Evolutionary conservation across 352 stramenopile genomes (phyloP).

Genomic region (Phytophthora sojae): DNA sequence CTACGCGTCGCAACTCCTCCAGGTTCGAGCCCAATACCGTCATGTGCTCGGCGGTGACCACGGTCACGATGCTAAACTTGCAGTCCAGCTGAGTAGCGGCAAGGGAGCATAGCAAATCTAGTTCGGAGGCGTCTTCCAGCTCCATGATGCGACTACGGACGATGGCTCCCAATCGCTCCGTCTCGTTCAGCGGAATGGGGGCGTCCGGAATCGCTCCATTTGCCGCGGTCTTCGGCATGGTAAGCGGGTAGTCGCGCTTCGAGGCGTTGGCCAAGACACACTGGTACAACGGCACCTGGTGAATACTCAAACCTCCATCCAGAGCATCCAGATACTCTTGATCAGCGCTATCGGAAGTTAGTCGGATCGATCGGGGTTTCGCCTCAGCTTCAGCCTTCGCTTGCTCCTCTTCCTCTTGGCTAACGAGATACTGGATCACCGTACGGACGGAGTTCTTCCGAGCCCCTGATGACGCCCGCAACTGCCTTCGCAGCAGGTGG

Average conservation of each 20-base stretch:
- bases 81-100: constrained; percentile 57
- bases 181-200: constrained; percentile 52
- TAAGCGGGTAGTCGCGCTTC: constrained; percentile 49
- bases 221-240: constrained; percentile 31
- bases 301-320: constrained; percentile 18
- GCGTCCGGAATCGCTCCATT: constrained; percentile 31
- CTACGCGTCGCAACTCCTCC: constrained; percentile 26
- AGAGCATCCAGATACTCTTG: constrained; percentile 34
- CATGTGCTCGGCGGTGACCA: constrained; percentile 55
- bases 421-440: constrained; percentile 64
- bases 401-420: constrained; percentile 33
- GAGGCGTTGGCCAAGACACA: constrained; percentile 54
- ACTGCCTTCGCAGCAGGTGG: constrained; percentile 28
- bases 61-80: constrained; percentile 63
- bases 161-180: constrained; percentile 51
- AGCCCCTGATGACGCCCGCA: constrained; percentile 31
- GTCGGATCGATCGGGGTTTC: constrained; percentile 2
- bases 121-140: constrained; percentile 55
- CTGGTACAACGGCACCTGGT: constrained; percentile 39
- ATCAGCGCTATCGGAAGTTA: constrained; percentile 32
- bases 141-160: constrained; percentile 48
- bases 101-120: constrained; percentile 66
- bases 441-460: constrained; percentile 45
- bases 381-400: constrained; percentile 2
- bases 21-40: constrained; percentile 47